Conservation (phyloP, 2,329 filamentous ascomycete species). For the Trichophyton mentagrophytes region DNA sequence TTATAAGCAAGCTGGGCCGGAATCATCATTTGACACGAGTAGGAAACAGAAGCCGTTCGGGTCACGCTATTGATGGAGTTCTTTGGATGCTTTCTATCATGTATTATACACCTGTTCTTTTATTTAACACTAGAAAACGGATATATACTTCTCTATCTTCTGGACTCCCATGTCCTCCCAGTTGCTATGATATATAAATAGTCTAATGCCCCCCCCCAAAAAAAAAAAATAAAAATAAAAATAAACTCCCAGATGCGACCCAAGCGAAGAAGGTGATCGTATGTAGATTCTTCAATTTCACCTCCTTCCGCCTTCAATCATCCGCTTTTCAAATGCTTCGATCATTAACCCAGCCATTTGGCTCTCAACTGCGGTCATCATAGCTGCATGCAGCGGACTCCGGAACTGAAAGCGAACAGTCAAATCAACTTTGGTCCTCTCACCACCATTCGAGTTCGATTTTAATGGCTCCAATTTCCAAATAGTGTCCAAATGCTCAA, state of each 20-base stretch:
- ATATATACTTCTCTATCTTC: conserved; percentile 2
- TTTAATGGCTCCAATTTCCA: conserved; percentile 32
- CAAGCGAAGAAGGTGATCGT: neutral
- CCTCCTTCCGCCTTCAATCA: conserved; percentile 43
- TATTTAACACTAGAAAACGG: neutral
- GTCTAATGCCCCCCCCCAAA: neutral
- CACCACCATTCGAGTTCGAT: conserved; percentile 18
- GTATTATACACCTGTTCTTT: conserved; percentile 6
- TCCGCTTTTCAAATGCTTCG: conserved; percentile 61
- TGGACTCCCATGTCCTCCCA: neutral
- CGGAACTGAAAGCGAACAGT: conserved; percentile 70
- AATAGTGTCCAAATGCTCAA: conserved; percentile 33
- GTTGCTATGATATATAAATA: neutral
- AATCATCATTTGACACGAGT: conserved; percentile 1
- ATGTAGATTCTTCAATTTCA: neutral
- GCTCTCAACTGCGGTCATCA: conserved; percentile 70
- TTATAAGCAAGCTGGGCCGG: conserved; percentile 16
- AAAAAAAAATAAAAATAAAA: too few species aligned
- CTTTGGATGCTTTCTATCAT: neutral
- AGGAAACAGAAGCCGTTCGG: neutral
- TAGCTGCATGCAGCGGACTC: conserved; percentile 73
- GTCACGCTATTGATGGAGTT: neutral
- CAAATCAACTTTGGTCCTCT: conserved; percentile 60
- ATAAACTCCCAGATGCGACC: neutral
- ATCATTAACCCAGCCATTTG: conserved; percentile 44